phyloP scores from a whole-genome alignment of 2,329 filamentous ascomycete species.

The Colletotrichum melonis region DNA sequence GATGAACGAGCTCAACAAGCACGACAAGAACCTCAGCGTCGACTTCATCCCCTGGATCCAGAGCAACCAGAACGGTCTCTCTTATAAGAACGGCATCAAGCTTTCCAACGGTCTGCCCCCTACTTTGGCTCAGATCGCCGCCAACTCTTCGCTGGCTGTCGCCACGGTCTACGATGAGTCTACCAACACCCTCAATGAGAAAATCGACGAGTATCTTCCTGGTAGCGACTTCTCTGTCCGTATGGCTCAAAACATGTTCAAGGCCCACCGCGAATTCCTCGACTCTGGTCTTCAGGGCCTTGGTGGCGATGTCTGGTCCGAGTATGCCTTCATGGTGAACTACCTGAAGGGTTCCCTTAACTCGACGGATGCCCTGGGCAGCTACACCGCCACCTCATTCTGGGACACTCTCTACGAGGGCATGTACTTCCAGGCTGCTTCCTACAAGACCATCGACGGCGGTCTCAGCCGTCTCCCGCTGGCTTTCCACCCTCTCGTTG shows the following conservation, averaged over 20 bases:
- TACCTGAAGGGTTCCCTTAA: constrained; percentile 65
- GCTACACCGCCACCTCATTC: constrained; percentile 50
- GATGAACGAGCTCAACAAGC: constrained; percentile 69
- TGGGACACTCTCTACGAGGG: constrained; percentile 66
- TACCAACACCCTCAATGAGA: constrained; percentile 48
- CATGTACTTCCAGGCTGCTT: constrained; percentile 69
- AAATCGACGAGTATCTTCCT: constrained; percentile 49
- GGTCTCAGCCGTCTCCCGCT: constrained; percentile 66
- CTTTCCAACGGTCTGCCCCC: constrained; percentile 64
- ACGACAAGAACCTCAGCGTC: constrained; percentile 59
- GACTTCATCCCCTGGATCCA: constrained; percentile 75
- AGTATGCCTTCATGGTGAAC: constrained; percentile 71
- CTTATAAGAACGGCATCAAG: constrained; percentile 58
- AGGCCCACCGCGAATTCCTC: constrained; percentile 54
- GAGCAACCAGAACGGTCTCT: constrained; percentile 63
- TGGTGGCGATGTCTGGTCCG: constrained; percentile 73
- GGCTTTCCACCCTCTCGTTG: constrained; percentile 72
- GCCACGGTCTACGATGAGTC: constrained; percentile 46
- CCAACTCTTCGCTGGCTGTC: constrained; percentile 53
- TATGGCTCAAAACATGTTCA: constrained; percentile 56
- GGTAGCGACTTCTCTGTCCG: constrained; percentile 48
- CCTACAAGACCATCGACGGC: constrained; percentile 74
- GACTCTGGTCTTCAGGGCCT: constrained; percentile 50
- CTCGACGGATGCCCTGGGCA: constrained; percentile 57
- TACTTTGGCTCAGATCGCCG: constrained; percentile 58